Evolutionary conservation across 1,139 yeast species (phyloP), one percentile per base, ranked within the genome.

Genomic region (Sugiyamaella xylanicola): DNA sequence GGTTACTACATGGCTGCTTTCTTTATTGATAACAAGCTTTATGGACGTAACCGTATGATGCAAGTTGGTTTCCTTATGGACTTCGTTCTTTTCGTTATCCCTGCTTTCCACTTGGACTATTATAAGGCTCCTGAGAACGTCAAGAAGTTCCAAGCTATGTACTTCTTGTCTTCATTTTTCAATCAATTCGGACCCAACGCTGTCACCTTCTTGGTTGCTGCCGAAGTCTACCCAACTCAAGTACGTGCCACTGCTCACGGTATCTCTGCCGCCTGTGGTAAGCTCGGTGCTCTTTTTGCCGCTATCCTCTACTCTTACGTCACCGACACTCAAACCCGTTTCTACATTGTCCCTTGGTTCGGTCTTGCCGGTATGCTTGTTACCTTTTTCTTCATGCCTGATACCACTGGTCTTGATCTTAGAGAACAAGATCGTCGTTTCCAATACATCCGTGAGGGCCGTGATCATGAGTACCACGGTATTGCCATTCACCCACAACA

Each of bases 181-280:
- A 81, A 83, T 72, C 85, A 84, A 74, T 84, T 82, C 61, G 88
- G 88, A 60, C 98, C 99, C 71, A 93, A 93, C 81, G 83, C 92
- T 59, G 95, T 98, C 51, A 93, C 99, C 57, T 93, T 93, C 76
- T 82, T 93, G 68, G 84, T 90, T 67, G 98, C 99, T 51, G 99
- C 98, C 74, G 99, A 93, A 79, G 81, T 85, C 69, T 93, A 81
- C 89, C 99, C 99, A 71, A 93, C 99, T 51, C 83, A 95, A 76
- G 90, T 91, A 78, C 89, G 99, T 83, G 93, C 98, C 45, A 86
- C 97, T 64, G 97, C 98, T 55, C 99, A 93, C 72, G 99, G 99
- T 80, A 77, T 93, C 62, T 89, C 97, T 64, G 99, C 99, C 63
- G 98, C 96, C 54, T 72, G 84, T 52, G 99, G 99, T 81, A 93